phyloP scores from a whole-genome alignment of 2,329 filamentous ascomycete genomes.

The Microcyclosporella mali region DNA sequence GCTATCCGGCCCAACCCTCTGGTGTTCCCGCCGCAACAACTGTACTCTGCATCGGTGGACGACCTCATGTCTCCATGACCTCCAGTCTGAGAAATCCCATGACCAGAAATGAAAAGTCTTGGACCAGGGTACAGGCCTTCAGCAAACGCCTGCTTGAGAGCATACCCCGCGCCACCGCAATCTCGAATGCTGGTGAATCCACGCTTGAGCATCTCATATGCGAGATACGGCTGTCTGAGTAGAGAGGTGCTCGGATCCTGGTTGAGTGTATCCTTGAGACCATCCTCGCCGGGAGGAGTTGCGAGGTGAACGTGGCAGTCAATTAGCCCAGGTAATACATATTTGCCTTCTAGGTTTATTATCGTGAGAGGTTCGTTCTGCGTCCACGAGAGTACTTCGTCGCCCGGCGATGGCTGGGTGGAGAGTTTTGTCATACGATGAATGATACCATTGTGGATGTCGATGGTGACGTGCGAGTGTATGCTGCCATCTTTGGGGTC shows the following conservation, averaged over 20 bases:
- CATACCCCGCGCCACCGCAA: slow-evolving; percentile 50
- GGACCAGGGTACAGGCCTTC: slow-evolving; percentile 53
- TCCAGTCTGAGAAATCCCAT: slow-evolving; percentile 52
- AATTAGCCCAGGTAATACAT: slow-evolving; percentile 47
- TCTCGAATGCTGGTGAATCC: slow-evolving; percentile 57
- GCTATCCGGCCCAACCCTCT: slow-evolving; percentile 41
- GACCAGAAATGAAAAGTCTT: slow-evolving; percentile 49
- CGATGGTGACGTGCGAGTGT: slow-evolving; percentile 27
- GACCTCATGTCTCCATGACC: slow-evolving; percentile 53
- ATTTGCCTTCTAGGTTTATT: slow-evolving; percentile 41
- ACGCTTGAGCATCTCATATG: slow-evolving; percentile 46
- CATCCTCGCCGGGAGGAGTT: slow-evolving; percentile 39
- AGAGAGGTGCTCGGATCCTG: slow-evolving; percentile 35
- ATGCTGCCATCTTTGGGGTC: slow-evolving; percentile 30
- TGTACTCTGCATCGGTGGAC: slow-evolving; percentile 38
- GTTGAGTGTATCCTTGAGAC: slow-evolving; percentile 33
- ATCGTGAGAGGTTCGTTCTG: slow-evolving; percentile 21
- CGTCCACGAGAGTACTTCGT: slow-evolving; percentile 27
- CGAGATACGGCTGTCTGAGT: slow-evolving; percentile 45
- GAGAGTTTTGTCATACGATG: slow-evolving; percentile 27
- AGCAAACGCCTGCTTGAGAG: slow-evolving; percentile 51
- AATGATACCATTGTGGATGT: slow-evolving; percentile 26
- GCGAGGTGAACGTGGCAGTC: slow-evolving; percentile 48
- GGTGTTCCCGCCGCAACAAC: slow-evolving; percentile 45
- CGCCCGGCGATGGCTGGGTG: slow-evolving; percentile 18